Evolutionary conservation across 805 yeast species (phyloP).

Genomic region (Pichia rugopelliculosa): DNA sequence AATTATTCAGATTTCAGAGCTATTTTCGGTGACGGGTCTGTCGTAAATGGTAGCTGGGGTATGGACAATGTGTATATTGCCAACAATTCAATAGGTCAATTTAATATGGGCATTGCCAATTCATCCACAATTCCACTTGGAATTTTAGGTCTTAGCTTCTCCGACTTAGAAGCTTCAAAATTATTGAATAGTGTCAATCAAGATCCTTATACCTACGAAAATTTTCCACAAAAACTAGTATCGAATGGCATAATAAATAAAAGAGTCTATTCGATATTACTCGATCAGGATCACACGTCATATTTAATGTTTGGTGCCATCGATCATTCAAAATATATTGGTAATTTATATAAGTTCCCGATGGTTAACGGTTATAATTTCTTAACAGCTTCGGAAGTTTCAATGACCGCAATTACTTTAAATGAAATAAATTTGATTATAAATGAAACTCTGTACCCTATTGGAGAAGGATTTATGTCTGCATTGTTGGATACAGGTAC

Average conservation of each 20-base stretch:
- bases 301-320: conserved; percentile 63
- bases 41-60: conserved; percentile 50
- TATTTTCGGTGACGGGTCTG: conserved; percentile 39
- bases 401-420: conserved; percentile 27
- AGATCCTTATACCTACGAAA: conserved; percentile 42
- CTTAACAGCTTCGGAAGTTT: conserved; percentile 37
- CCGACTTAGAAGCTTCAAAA: conserved; percentile 50
- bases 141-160: conserved; percentile 66
- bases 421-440: conserved; percentile 4
- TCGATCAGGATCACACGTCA: conserved; percentile 44
- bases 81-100: conserved; percentile 36
- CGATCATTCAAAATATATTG: conserved; percentile 55
- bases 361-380: conserved; percentile 32
- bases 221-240: conserved; percentile 58
- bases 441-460: not conserved
- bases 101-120: conserved; percentile 71
- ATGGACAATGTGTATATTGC: conserved; percentile 51
- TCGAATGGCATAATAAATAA: conserved; percentile 47
- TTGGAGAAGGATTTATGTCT: conserved; percentile 28
- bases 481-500: conserved; percentile 55
- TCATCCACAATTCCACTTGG: conserved; percentile 56
- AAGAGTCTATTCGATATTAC: conserved; percentile 53
- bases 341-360: conserved; percentile 43
- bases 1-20: conserved; percentile 38
- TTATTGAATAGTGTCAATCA: not conserved